A percentile compares a stretch with the other conserved stretches of the same genome.
These are phyloP conservation scores for Amanita pallidorosea DNA, from an alignment of 768 basidiomycete genomes.

Conservation along the genomic window DNA sequence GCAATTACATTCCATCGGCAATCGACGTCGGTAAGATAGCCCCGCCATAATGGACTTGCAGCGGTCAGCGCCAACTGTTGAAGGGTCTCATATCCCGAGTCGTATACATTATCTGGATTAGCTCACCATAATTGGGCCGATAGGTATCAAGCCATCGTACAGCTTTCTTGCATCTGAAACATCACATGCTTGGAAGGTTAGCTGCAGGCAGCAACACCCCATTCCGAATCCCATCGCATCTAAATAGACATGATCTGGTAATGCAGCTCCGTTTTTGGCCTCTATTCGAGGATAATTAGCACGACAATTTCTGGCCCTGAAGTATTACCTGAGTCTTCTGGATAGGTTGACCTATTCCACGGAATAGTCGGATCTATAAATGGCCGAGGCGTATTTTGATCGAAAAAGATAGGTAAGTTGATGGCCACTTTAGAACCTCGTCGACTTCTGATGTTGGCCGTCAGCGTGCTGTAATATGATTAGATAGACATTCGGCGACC, in stretches of 20 bases:
- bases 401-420: constrained; percentile 88
- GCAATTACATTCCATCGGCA: constrained; percentile 99
- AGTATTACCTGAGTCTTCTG: constrained; percentile 69
- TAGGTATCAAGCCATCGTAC: constrained; percentile 93
- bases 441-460: constrained; percentile 86
- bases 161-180: constrained; percentile 84
- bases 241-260: constrained; percentile 88
- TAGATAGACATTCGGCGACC: constrained; percentile 1
- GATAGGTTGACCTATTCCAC: constrained; percentile 71
- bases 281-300: constrained; percentile 31
- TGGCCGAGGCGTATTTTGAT: constrained; percentile 76
- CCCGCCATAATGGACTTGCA: constrained; percentile 90
- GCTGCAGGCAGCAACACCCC: constrained; percentile 96
- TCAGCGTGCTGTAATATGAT: constrained; percentile 63
- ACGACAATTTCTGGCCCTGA: neutral
- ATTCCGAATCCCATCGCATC: constrained; percentile 99
- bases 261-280: constrained; percentile 83
- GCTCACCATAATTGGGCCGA: constrained; percentile 89
- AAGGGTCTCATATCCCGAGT: neutral
- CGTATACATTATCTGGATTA: constrained; percentile 1
- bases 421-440: constrained; percentile 92
- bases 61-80: constrained; percentile 84
- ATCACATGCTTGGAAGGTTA: constrained; percentile 96
- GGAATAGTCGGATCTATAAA: constrained; percentile 93
- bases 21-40: constrained; percentile 93